Evolutionary conservation across 495 filamentous ascomycete genomes (phyloP).

Genomic region (Collariella sp.): DNA sequence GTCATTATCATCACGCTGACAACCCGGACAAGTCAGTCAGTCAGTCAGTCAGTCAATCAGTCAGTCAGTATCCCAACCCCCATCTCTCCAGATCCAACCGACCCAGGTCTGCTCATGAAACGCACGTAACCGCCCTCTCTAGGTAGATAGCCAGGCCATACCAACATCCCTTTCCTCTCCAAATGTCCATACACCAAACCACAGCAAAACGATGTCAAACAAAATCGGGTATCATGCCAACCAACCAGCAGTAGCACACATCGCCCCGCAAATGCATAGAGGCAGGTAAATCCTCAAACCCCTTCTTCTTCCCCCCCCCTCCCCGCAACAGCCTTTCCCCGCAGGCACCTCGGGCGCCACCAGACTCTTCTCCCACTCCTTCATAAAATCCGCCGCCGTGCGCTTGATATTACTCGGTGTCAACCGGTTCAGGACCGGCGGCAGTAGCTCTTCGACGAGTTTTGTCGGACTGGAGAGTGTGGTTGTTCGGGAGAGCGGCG

Average conservation of each 20-base stretch:
- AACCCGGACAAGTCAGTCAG: neutral
- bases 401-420: conserved; percentile 58
- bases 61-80: neutral
- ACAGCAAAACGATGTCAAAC: neutral
- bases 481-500: neutral
- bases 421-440: conserved; percentile 55
- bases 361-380: conserved; percentile 62
- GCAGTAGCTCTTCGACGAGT: conserved; percentile 53
- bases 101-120: too few relatives aligned
- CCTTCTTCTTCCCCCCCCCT: neutral
- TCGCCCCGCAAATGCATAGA: neutral
- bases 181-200: neutral
- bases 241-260: neutral
- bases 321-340: neutral
- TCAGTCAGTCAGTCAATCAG: neutral
- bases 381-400: conserved; percentile 66
- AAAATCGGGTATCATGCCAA: neutral
- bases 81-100: neutral
- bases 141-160: neutral
- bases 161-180: neutral
- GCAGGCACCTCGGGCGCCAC: conserved; percentile 5
- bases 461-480: conserved; percentile 8
- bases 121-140: neutral
- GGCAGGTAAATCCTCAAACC: neutral
- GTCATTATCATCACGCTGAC: neutral